A percentile compares a stretch with the other conserved stretches of the same genome.
These are phyloP conservation scores for Suillus ampliporus DNA, from an alignment of 768 basidiomycete species.

Conservation along the genomic window DNA sequence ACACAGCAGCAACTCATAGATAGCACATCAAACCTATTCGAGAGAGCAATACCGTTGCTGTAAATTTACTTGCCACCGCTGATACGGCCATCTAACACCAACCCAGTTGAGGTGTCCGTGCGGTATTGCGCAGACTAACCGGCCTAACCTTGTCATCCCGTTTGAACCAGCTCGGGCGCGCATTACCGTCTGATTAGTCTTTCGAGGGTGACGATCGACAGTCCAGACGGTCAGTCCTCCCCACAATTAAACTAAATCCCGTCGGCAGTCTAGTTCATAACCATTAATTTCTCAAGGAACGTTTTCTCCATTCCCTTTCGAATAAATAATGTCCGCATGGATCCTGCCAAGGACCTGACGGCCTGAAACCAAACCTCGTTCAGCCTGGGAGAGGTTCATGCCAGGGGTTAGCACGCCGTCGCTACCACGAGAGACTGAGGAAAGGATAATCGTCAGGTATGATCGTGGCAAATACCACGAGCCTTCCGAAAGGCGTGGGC, in stretches of 20 bases:
- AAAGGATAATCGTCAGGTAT: constrained; percentile 18
- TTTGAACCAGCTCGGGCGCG: no score
- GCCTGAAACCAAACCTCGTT: background rate
- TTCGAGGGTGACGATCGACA: background rate
- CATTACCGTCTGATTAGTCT: background rate
- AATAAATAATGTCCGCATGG: background rate
- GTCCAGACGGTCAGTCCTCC: background rate
- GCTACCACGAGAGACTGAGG: constrained; percentile 5
- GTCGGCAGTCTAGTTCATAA: background rate
- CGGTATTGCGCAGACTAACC: no score
- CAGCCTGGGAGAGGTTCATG: no score
- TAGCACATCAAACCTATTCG: constrained; percentile 55
- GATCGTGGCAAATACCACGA: constrained; percentile 15
- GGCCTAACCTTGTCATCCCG: no score
- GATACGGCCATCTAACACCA: constrained; percentile 23
- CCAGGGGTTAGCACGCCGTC: constrained; percentile 1
- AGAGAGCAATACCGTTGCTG: constrained; percentile 61
- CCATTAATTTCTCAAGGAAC: background rate
- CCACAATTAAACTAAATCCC: background rate
- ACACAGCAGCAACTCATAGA: constrained; percentile 53
- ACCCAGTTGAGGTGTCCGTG: no score
- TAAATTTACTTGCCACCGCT: constrained; percentile 43
- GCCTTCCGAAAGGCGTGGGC: constrained; percentile 11
- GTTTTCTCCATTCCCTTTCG: background rate
- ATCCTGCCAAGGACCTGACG: background rate